Percentiles rank a stretch among this genome's conserved stretches.
phyloP scores from a whole-genome alignment of 495 filamentous ascomycete genomes.

The Daldinia caldariorum region DNA sequence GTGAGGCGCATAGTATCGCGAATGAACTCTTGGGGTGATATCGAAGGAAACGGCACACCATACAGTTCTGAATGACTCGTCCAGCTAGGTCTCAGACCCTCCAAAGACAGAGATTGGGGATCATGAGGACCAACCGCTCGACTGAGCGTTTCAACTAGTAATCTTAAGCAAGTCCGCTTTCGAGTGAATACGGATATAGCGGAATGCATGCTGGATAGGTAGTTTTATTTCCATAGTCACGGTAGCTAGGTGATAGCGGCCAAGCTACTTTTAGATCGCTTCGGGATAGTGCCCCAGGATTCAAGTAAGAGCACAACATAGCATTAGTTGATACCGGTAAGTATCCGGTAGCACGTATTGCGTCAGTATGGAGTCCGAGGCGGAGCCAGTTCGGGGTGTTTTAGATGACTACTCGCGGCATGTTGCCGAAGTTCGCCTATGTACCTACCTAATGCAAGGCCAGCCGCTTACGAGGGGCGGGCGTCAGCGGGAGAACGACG shows the following conservation, averaged over 20 bases:
- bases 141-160: not conserved
- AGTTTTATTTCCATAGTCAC: not conserved
- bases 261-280: not conserved
- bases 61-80: not conserved
- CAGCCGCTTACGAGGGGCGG: conserved; percentile 21
- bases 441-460: conserved; percentile 15
- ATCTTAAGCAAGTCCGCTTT: not conserved
- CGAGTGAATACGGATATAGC: not conserved
- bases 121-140: not conserved
- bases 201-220: not conserved
- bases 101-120: not conserved
- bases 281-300: not conserved
- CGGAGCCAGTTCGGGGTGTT: not conserved
- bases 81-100: not conserved
- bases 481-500: not conserved
- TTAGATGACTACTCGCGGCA: conserved; percentile 37
- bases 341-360: not conserved
- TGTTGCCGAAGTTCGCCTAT: conserved; percentile 17
- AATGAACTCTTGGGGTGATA: too few species aligned
- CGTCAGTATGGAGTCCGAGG: conserved; percentile 1
- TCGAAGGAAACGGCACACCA: too few species aligned
- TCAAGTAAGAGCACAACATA: not conserved
- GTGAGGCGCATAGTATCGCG: not conserved
- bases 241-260: not conserved
- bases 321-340: not conserved